Base-by-base conservation (phyloP, 371 early-diverging fungal species). In the Cokeromyces recurvatus region DNA sequence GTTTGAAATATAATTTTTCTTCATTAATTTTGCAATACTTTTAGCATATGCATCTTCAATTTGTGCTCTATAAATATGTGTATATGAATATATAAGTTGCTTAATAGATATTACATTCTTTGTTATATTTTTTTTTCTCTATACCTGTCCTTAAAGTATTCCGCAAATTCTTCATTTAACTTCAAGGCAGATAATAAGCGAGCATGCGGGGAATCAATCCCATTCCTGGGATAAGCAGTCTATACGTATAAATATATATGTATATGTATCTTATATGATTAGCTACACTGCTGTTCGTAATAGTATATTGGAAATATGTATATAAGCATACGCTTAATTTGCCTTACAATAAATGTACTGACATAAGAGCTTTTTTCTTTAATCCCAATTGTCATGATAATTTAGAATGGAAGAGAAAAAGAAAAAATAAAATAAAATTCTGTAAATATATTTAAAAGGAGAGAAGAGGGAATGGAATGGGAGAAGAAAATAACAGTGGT, bases 131-230 rank as follows among this genome's bases (percentile, higher is more conserved):
- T 4, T 19, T 20, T 10, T 38, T 7, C 17, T 4, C 31, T 21
- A 44, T 73, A 77, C 81, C 78, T 64, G 42, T 81, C 78, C 55
- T 59, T 68, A 46, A 77, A 74, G 41, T 81, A 81, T 32, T 78
- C 76, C n/a, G 81, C 81, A 16, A 81, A 25, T 41, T 81, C 78
- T n/a, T 74, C 81, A 48, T 75, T 75, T 4, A 75, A 38, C 25
- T 64, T 61, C 19, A 67, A 60, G 37, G 69, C 72, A 39, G 68
- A 66, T 17, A 68, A 60, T 39, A 81, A 59, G 23, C 76, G 71
- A 22, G 56, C 27, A 46, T 81, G 81, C 12, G 71, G 64, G 23
- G 66, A 50, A 42, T 75, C 74, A 16, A 79, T 54, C 15, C 72
- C 74, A 47, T 77, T 68, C 51, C 64, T 74, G 17, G 78, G 81